phyloP scores from a whole-genome alignment of 225 moss, liverwort and hornwort genomes.

The Thuidium tamariscinum region DNA sequence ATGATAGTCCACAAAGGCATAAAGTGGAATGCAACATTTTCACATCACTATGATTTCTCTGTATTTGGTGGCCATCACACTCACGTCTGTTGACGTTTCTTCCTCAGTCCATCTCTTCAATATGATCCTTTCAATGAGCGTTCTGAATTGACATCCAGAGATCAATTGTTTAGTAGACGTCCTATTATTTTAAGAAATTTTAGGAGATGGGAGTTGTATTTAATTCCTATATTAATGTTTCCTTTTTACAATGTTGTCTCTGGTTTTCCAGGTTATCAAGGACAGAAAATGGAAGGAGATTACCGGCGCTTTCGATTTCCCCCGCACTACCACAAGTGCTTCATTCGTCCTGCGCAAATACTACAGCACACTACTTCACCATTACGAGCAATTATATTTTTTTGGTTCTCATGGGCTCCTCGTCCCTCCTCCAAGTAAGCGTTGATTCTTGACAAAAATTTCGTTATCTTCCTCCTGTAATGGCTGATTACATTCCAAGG shows the following conservation, averaged over 20 bases:
- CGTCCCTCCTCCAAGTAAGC: slow-evolving; percentile 47
- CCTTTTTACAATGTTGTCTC: not conserved
- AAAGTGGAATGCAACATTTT: not conserved
- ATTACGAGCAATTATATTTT: slow-evolving; percentile 74
- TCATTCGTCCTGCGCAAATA: slow-evolving; percentile 78
- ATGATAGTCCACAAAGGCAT: not conserved
- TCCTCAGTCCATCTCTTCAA: not conserved
- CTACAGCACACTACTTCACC: slow-evolving; percentile 55
- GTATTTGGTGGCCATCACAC: not conserved
- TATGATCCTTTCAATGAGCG: not conserved
- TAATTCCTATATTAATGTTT: not conserved
- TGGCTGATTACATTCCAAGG: not conserved
- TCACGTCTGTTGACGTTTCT: not conserved
- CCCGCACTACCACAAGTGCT: slow-evolving; percentile 85
- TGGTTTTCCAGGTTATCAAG: slow-evolving; percentile 60
- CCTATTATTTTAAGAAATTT: not conserved
- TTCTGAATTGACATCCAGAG: not conserved
- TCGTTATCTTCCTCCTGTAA: not conserved
- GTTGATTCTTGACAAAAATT: not conserved
- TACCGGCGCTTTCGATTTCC: slow-evolving; percentile 66
- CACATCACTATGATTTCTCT: not conserved
- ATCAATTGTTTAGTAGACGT: not conserved
- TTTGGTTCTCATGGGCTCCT: slow-evolving; percentile 42
- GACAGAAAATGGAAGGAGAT: slow-evolving; percentile 95
- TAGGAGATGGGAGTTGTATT: not conserved